phyloP scores from a whole-genome alignment of 2,329 filamentous ascomycete species.

The Cryphonectria japonica region DNA sequence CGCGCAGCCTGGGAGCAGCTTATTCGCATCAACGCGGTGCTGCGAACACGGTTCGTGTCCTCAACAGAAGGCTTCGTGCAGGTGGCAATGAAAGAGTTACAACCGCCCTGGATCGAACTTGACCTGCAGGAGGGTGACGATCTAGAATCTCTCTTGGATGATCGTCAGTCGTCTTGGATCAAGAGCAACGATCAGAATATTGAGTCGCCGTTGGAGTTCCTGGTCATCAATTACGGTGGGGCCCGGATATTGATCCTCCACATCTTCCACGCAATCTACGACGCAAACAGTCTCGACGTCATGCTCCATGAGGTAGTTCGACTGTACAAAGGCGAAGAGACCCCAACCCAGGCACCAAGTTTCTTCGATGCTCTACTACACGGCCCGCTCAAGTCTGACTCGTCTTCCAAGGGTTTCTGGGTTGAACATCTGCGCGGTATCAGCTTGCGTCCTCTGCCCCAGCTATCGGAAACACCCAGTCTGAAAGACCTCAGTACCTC shows the following conservation, averaged over 20 bases:
- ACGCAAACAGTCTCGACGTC: constrained; percentile 76
- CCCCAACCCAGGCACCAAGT: constrained; percentile 45
- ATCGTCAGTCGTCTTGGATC: constrained; percentile 56
- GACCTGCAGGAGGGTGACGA: constrained; percentile 35
- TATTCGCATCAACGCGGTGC: constrained; percentile 59
- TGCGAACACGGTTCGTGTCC: constrained; percentile 73
- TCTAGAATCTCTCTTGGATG: constrained; percentile 40
- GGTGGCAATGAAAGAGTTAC: constrained; percentile 57
- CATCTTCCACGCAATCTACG: constrained; percentile 87
- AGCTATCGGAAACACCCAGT: constrained; percentile 24
- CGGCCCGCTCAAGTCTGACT: constrained; percentile 64
- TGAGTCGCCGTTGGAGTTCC: constrained; percentile 55
- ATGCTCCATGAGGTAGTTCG: constrained; percentile 63
- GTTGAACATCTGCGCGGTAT: constrained; percentile 52
- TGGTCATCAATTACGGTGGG: constrained; percentile 41
- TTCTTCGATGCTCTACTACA: constrained; percentile 71
- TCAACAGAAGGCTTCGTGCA: constrained; percentile 80
- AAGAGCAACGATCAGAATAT: constrained; percentile 53
- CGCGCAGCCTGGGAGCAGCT: constrained; percentile 61
- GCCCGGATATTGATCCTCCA: constrained; percentile 59
- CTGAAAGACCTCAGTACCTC: constrained; percentile 32
- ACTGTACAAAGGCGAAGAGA: constrained; percentile 30
- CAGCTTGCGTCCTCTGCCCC: constrained; percentile 32
- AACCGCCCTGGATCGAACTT: constrained; percentile 50
- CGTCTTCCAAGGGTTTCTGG: constrained; percentile 67